A percentile compares a stretch with the other conserved stretches of the same genome.
Conservation (phyloP, 352 stramenopile genomes). For the Phytopythium litorale region DNA sequence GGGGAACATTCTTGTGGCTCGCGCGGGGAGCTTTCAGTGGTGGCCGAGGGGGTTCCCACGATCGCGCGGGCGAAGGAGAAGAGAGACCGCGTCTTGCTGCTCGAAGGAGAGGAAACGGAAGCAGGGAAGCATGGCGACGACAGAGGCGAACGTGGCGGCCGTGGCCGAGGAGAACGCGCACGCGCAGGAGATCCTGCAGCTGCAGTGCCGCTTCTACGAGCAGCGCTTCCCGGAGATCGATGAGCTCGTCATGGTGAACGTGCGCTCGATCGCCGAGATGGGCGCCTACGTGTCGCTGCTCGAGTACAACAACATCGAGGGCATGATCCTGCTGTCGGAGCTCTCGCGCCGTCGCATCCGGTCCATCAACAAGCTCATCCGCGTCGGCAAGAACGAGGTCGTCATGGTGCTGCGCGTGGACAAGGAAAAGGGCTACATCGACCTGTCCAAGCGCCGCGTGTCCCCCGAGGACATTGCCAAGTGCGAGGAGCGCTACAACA, state of each 20-base stretch:
- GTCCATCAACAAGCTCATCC: constrained; percentile 99
- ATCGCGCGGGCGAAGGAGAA: no score
- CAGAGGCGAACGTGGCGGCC: constrained; percentile 12
- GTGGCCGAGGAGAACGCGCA: constrained; percentile 42
- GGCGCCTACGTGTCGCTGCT: constrained; percentile 99
- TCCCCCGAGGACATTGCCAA: constrained; percentile 98
- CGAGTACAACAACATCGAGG: constrained; percentile 99
- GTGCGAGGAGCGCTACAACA: constrained; percentile 99
- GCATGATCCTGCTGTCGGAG: constrained; percentile 99
- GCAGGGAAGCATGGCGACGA: constrained; percentile 20
- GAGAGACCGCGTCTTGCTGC: no score
- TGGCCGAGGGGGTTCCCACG: neutral
- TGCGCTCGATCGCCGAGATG: constrained; percentile 99
- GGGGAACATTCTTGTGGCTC: constrained; percentile 11
- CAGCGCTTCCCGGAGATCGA: constrained; percentile 96
- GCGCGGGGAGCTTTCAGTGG: neutral
- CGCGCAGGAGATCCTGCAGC: constrained; percentile 66
- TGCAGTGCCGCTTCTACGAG: constrained; percentile 91
- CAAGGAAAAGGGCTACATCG: constrained; percentile 99
- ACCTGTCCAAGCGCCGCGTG: constrained; percentile 99
- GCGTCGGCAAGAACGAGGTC: constrained; percentile 99
- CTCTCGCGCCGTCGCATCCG: constrained; percentile 98
- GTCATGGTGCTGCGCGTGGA: constrained; percentile 99
- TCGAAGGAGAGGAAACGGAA: no score
- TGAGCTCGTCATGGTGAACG: constrained; percentile 95